These are phyloP conservation scores for Paramecium primaurelia DNA, from an alignment of 73 alveolate genomes.

Conservation along the genomic window DNA sequence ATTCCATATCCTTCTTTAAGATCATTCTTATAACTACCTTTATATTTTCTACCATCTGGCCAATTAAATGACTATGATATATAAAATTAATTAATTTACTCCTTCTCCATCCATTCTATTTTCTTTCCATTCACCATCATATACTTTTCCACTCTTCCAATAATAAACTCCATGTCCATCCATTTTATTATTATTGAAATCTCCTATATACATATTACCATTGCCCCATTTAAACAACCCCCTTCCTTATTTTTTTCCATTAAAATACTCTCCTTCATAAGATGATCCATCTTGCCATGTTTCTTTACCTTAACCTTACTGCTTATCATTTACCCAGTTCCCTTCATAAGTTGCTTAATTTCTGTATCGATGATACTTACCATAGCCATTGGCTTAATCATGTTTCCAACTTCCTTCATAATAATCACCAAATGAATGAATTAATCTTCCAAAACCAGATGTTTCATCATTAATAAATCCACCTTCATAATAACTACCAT, in stretches of 20 bases:
- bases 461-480: constrained; percentile 44
- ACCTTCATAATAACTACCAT: constrained; percentile 90
- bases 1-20: constrained; percentile 55
- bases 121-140: constrained; percentile 59
- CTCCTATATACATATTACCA: constrained; percentile 63
- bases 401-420: constrained; percentile 60
- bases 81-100: neutral
- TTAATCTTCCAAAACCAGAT: constrained; percentile 56
- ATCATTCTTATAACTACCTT: constrained; percentile 54
- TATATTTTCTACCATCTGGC: constrained; percentile 62
- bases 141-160: constrained; percentile 55
- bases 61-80: constrained; percentile 9
- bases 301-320: constrained; percentile 55
- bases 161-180: constrained; percentile 59
- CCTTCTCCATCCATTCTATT: constrained; percentile 63
- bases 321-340: neutral
- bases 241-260: constrained; percentile 60
- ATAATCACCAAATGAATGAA: constrained; percentile 32
- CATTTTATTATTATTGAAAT: constrained; percentile 49
- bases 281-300: constrained; percentile 63
- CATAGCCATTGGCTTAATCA: constrained; percentile 62
- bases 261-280: constrained; percentile 52
- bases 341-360: constrained; percentile 43
- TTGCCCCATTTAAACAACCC: constrained; percentile 58
- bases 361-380: constrained; percentile 51